Conservation (phyloP, 176 grass and related monocot species). For the Musa itinerans region DNA sequence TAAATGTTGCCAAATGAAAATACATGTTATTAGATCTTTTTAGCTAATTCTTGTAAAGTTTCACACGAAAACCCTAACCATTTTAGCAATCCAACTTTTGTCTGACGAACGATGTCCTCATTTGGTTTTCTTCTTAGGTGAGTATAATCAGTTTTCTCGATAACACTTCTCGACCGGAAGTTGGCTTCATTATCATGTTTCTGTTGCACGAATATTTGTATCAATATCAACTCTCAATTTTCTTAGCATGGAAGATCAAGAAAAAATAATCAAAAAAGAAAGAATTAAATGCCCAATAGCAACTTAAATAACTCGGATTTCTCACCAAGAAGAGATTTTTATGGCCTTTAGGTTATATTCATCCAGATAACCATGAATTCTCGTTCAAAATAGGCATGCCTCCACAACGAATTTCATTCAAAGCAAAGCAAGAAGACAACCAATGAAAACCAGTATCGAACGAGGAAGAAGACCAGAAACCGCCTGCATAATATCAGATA, state of each 20-base stretch:
- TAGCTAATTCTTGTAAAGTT: too few species aligned
- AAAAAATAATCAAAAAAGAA: neutral
- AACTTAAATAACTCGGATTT: neutral
- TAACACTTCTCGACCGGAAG: neutral
- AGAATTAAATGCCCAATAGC: neutral
- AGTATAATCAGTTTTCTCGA: neutral
- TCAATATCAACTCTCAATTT: too few species aligned
- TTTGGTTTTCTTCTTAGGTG: neutral
- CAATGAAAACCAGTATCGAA: constrained; percentile 2
- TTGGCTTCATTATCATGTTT: too few species aligned
- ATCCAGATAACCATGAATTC: neutral
- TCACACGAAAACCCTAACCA: too few species aligned
- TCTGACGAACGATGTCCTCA: neutral
- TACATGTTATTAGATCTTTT: too few species aligned
- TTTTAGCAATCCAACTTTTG: too few species aligned
- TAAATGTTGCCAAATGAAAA: too few species aligned
- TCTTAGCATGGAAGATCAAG: neutral
- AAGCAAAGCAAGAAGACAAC: too few species aligned
- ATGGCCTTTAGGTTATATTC: neutral
- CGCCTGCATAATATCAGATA: too few species aligned
- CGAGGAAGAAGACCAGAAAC: neutral
- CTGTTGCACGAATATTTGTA: too few species aligned
- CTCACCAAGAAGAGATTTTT: neutral
- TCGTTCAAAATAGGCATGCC: constrained; percentile 6
- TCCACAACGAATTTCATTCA: too few species aligned